These are phyloP conservation scores for Dryas alaskensis DNA, from an alignment of 306 rosid genomes.

Conservation along the genomic window DNA sequence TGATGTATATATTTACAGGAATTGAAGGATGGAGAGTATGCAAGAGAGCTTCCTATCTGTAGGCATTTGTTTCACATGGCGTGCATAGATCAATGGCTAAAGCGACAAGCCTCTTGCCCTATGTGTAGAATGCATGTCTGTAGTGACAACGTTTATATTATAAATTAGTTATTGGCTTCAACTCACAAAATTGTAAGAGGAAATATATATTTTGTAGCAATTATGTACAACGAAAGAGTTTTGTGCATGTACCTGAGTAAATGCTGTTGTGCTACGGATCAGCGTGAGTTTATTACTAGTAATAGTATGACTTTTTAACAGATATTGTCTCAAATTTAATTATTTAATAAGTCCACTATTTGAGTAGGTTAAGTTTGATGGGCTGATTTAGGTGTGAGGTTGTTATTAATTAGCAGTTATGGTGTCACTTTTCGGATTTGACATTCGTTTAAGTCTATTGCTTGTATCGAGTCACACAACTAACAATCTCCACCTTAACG, in stretches of 20 bases:
- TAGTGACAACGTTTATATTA: not conserved
- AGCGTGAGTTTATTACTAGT: too few species aligned
- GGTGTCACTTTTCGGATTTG: too few species aligned
- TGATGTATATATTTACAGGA: conserved; percentile 32
- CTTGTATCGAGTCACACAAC: too few species aligned
- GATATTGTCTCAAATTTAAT: too few species aligned
- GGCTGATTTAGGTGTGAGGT: too few species aligned
- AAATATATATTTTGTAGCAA: not conserved
- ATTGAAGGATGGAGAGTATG: conserved; percentile 33
- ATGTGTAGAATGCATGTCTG: conserved; percentile 35
- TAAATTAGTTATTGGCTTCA: not conserved
- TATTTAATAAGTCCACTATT: too few species aligned
- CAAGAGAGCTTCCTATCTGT: conserved; percentile 48
- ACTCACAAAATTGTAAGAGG: not conserved
- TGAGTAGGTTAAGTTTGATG: too few species aligned
- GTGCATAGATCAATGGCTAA: conserved; percentile 53
- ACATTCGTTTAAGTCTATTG: too few species aligned
- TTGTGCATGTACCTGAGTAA: not conserved
- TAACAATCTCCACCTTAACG: too few species aligned
- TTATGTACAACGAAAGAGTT: too few species aligned
- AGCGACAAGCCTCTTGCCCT: conserved; percentile 45
- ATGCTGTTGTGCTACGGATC: not conserved
- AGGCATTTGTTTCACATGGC: conserved; percentile 48
- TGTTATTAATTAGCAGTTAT: too few species aligned
- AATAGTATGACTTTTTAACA: too few species aligned